These are phyloP conservation scores for Diddensiella santjacobensis DNA, from an alignment of 805 yeast genomes.

Conservation along the genomic window DNA sequence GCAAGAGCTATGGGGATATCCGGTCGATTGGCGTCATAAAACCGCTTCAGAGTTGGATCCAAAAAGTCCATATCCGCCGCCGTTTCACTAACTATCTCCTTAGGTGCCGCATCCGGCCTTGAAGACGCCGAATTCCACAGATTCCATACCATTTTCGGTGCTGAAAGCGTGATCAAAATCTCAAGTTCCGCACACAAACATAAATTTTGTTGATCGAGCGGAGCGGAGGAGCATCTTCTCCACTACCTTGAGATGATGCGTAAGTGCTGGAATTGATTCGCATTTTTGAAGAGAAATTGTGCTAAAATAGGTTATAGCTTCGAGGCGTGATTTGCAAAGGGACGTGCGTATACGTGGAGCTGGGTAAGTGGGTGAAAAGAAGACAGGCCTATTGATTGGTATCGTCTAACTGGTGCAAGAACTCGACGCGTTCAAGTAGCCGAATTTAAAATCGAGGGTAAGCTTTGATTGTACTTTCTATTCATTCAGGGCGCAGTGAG, in stretches of 20 bases:
- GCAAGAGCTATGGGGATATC: slow-evolving; percentile 18
- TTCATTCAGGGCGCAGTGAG: background rate
- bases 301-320: too few relatives aligned
- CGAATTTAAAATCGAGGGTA: slow-evolving; percentile 9
- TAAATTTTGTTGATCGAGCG: too few relatives aligned
- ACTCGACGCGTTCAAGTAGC: slow-evolving; percentile 15
- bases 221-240: too few relatives aligned
- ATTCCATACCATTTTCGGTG: background rate
- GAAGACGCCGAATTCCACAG: background rate
- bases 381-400: background rate
- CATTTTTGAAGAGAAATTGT: too few relatives aligned
- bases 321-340: slow-evolving; percentile 11
- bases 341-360: slow-evolving; percentile 23
- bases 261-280: too few relatives aligned
- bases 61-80: slow-evolving; percentile 7
- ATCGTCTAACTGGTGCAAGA: slow-evolving; percentile 5
- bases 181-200: too few relatives aligned
- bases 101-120: background rate
- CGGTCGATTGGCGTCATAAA: slow-evolving; percentile 21
- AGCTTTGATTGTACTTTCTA: background rate
- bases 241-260: too few relatives aligned
- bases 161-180: too few relatives aligned
- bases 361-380: slow-evolving; percentile 21
- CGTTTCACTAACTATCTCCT: background rate
- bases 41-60: slow-evolving; percentile 16